phyloP scores from a whole-genome alignment of 306 rosid species.

The Rosa multiflora region DNA sequence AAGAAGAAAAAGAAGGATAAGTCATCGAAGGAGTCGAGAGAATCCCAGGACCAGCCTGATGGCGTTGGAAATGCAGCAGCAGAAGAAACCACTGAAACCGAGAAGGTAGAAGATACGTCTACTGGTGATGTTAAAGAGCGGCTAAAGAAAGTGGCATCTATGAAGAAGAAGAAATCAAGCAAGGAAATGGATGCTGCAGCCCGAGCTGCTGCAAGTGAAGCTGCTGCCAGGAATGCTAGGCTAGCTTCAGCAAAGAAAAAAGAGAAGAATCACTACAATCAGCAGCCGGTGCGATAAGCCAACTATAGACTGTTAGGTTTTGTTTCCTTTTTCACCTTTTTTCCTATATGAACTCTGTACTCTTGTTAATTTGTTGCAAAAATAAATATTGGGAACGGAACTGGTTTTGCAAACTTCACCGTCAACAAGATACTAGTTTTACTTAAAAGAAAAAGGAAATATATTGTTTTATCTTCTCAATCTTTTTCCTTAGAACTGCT shows the following conservation, averaged over 20 bases:
- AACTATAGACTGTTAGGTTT: conserved; percentile 25
- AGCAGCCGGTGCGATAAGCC: conserved; percentile 73
- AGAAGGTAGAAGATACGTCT: conserved; percentile 50
- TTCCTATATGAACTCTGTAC: conserved; percentile 45
- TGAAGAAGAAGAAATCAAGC: conserved; percentile 74
- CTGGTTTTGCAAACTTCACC: conserved; percentile 28
- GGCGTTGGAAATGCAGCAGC: conserved; percentile 30
- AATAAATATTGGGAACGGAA: conserved; percentile 40
- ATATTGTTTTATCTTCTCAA: conserved; percentile 13
- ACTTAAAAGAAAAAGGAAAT: conserved; percentile 14
- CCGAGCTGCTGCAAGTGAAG: conserved; percentile 68
- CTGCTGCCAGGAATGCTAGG: conserved; percentile 71
- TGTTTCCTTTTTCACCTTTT: conserved; percentile 23
- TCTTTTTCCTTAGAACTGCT: neutral
- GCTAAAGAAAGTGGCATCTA: conserved; percentile 64
- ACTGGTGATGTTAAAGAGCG: conserved; percentile 66
- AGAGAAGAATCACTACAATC: conserved; percentile 75
- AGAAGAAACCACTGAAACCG: conserved; percentile 40
- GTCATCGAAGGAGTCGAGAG: conserved; percentile 58
- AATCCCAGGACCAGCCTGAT: conserved; percentile 48
- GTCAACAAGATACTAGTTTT: conserved; percentile 26
- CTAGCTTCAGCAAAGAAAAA: conserved; percentile 74
- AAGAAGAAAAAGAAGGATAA: conserved; percentile 86
- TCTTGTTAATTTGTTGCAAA: conserved; percentile 43
- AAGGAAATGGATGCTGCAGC: conserved; percentile 80